Evolutionary conservation across 495 filamentous ascomycete genomes (phyloP), one percentile per base, ranked within the genome.

Genomic region (Aspergillus haitiensis): DNA sequence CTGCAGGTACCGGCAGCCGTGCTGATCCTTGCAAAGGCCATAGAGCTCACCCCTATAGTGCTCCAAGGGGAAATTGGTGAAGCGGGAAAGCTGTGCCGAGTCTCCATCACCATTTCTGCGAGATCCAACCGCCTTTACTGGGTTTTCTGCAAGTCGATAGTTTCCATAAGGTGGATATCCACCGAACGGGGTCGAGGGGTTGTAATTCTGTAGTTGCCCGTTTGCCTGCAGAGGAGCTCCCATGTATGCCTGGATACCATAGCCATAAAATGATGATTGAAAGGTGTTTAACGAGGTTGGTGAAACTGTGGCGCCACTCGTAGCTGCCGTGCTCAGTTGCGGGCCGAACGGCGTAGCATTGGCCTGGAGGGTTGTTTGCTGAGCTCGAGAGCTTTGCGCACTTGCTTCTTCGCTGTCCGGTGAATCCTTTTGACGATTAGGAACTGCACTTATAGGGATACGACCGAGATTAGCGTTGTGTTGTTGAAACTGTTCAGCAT

Each of bases 1-100:
- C 78, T 98, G 94, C 40, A 98, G 73, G 72, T 90, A 97, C 58
- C 94, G 87, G 66, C 94, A 98, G 31, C 94, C 94, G 72, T 98
- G 91, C 74, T 98, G 94, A 68, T 98, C 94, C 74, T 96, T 97
- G 80, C 93, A 98, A 18, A 96, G 80, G 11, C 77, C 77, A 72
- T 96, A 93, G 63, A 98, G 88, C 64, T 91, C 86, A 37, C 91
- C 90, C 42, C 81, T 78, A 60, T 93, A 84, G 49, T 87, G 79
- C 66, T 96, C 88, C n/a, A 98, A 76, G 13, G 86, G 82, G 62
- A 89, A 75, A 66, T 91, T 91, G 39, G 84, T 81, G 71, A 88
- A 97, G 27, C 91, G 90, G 64, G 72, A 77, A 5, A 76, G 63
- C 53, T 78, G 77, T 31, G 70, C 67, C 12, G 71, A 63, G 31